Conservation (phyloP, 352 stramenopile genomes). For the Globisporangium acanthophoron region DNA sequence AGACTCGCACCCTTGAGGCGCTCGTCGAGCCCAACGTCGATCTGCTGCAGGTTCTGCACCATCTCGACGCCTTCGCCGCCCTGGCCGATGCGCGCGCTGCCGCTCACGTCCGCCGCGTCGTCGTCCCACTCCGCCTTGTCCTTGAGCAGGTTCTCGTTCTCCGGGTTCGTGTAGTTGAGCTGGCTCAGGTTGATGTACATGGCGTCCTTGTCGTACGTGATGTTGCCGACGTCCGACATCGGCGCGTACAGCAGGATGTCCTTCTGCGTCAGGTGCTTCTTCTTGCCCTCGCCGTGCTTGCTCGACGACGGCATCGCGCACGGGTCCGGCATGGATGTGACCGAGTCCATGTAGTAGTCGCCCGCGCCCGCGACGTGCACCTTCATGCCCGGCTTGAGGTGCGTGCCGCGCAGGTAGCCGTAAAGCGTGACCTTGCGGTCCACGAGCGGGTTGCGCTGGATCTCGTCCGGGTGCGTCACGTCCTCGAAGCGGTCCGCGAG, state of each 20-base stretch:
- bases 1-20: conserved; percentile 92
- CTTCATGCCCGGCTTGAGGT: conserved; percentile 95
- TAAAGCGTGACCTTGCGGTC: conserved; percentile 96
- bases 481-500: conserved; percentile 98
- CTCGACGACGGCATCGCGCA: conserved; percentile 88
- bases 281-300: conserved; percentile 50
- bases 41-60: conserved; percentile 93
- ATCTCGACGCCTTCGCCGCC: conserved; percentile 89
- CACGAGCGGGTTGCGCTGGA: conserved; percentile 90
- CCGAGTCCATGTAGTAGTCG: conserved; percentile 95
- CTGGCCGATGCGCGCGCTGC: conserved; percentile 31
- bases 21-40: conserved; percentile 91
- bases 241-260: conserved; percentile 89
- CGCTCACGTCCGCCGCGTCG: conserved; percentile 18
- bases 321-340: conserved; percentile 95
- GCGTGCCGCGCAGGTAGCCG: conserved; percentile 97
- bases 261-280: conserved; percentile 91
- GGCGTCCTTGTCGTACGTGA: conserved; percentile 99
- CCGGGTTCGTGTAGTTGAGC: conserved; percentile 94
- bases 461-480: conserved; percentile 93
- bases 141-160: conserved; percentile 63
- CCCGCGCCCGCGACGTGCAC: conserved; percentile 98
- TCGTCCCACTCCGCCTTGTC: conserved; percentile 48
- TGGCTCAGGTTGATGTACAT: conserved; percentile 98
- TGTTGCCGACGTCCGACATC: conserved; percentile 95